phyloP scores from a whole-genome alignment of 139 green algal species.

The Tetratostichococcus sp. region DNA sequence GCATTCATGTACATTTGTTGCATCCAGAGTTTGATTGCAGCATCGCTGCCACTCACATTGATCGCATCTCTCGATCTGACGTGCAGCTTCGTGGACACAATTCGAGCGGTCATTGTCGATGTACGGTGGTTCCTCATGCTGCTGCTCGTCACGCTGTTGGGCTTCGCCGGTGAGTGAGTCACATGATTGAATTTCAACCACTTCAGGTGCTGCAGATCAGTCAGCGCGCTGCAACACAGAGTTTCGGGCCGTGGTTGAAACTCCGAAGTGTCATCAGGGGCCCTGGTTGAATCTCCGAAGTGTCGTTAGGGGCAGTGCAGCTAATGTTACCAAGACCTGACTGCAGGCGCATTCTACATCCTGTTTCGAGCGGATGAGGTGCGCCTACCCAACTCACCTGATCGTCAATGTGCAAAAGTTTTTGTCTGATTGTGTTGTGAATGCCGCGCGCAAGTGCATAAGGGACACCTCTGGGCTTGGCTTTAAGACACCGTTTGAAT shows the following conservation, averaged over 20 bases:
- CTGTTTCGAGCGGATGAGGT: conserved; percentile 41
- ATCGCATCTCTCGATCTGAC: no score
- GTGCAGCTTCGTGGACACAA: conserved; percentile 24
- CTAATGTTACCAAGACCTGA: background rate
- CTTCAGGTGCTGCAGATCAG: background rate
- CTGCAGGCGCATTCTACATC: conserved; percentile 44
- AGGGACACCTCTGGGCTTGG: no score
- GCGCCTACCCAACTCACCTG: conserved; percentile 8
- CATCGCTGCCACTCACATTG: no score
- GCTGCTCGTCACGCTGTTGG: conserved; percentile 21
- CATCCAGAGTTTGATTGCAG: no score
- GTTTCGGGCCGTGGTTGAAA: no score
- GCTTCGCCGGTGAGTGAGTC: conserved; percentile 8
- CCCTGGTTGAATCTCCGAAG: no score
- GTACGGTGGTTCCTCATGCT: conserved; percentile 31
- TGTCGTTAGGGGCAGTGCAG: no score
- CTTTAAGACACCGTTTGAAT: background rate
- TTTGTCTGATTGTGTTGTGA: no score
- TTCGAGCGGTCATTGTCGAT: conserved; percentile 21
- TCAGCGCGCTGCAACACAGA: conserved; percentile 35
- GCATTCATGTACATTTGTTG: no score
- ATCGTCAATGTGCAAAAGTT: conserved; percentile 4
- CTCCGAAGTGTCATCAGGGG: no score
- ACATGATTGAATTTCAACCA: no score
- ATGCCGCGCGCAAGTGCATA: no score